Conservation (phyloP, 805 yeast species). For the Jamesozyma spencerorum region DNA sequence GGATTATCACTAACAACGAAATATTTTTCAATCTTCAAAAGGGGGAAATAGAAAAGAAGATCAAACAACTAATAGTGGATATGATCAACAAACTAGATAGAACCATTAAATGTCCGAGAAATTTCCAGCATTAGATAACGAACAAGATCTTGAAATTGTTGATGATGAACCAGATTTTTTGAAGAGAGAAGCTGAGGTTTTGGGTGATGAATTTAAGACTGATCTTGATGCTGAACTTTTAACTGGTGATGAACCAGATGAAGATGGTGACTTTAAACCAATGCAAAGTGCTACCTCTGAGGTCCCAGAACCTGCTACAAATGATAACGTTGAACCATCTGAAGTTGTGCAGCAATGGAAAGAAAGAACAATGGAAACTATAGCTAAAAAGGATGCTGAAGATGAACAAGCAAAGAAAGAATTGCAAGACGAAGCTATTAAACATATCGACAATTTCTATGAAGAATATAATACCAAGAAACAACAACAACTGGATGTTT, state of each 20-base stretch:
- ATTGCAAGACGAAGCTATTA: slow-evolving; percentile 65
- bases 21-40: neutral
- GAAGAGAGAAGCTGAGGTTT: slow-evolving; percentile 55
- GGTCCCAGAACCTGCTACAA: slow-evolving; percentile 16
- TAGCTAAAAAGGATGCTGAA: slow-evolving; percentile 67
- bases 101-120: slow-evolving; percentile 51
- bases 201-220: slow-evolving; percentile 66
- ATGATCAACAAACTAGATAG: no score
- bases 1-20: neutral
- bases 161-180: slow-evolving; percentile 48
- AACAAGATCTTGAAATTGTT: slow-evolving; percentile 27
- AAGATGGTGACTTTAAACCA: slow-evolving; percentile 37
- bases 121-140: slow-evolving; percentile 60
- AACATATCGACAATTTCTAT: slow-evolving; percentile 83
- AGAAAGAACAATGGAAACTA: slow-evolving; percentile 68
- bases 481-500: slow-evolving; percentile 55
- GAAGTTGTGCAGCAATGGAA: slow-evolving; percentile 54
- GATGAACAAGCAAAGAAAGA: slow-evolving; percentile 55
- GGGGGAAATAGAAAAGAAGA: no score
- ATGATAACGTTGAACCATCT: slow-evolving; percentile 40
- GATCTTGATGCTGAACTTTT: slow-evolving; percentile 47
- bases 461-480: slow-evolving; percentile 81
- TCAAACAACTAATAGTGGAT: no score
- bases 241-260: slow-evolving; percentile 37
- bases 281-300: slow-evolving; percentile 14